A percentile compares a stretch with the other conserved stretches of the same genome.
Evolutionary conservation across 257 asterid genomes (phyloP).

Genomic region (Rubia yunnanensis): DNA sequence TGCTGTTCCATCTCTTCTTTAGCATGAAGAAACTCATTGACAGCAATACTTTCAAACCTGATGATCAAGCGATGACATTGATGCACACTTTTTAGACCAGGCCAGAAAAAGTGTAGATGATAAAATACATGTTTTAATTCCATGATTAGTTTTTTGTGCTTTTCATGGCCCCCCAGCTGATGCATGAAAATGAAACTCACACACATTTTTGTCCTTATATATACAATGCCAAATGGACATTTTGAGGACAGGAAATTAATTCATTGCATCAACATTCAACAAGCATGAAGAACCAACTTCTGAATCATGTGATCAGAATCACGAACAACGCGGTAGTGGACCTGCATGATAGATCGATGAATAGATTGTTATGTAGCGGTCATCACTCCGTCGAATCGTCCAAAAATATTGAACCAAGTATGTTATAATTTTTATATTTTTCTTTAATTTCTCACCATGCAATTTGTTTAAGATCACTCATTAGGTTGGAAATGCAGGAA

Average conservation of each 20-base stretch:
- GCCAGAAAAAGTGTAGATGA: not conserved
- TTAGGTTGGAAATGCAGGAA: constrained; percentile 27
- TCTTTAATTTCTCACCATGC: not conserved
- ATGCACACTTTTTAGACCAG: not conserved
- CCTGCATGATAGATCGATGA: not conserved
- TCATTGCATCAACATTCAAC: not conserved
- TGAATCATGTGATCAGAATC: not conserved
- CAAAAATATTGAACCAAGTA: not conserved
- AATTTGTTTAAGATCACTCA: not conserved
- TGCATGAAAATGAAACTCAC: not conserved
- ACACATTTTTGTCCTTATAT: not conserved
- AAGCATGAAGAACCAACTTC: not conserved
- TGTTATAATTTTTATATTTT: not conserved
- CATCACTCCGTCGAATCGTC: not conserved
- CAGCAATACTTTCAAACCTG: not conserved
- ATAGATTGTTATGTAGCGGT: not conserved
- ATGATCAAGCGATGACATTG: not conserved
- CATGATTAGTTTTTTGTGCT: not conserved
- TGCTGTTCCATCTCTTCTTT: not conserved
- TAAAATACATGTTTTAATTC: too few species aligned
- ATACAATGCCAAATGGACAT: not conserved
- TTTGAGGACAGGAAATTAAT: not conserved
- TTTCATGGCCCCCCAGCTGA: not conserved
- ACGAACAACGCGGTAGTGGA: not conserved
- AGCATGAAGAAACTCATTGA: not conserved